phyloP scores from a whole-genome alignment of 805 yeast genomes.

The Priceomyces medius region DNA sequence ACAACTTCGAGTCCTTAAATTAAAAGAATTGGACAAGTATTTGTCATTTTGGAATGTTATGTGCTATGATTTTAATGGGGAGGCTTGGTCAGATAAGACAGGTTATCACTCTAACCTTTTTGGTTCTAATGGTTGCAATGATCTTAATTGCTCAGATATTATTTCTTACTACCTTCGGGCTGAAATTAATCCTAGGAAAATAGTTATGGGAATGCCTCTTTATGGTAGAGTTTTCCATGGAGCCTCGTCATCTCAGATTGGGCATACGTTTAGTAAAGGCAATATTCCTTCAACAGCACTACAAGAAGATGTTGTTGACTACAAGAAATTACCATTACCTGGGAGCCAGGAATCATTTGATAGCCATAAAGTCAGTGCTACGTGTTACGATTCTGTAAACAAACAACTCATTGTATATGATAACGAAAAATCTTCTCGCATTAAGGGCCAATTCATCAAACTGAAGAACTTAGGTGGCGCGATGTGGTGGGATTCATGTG shows the following conservation, averaged over 20 bases:
- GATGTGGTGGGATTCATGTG: slow-evolving; percentile 94
- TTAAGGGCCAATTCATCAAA: slow-evolving; percentile 61
- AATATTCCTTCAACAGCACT: slow-evolving; percentile 26
- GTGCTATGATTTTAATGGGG: slow-evolving; percentile 87
- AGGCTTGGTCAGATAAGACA: slow-evolving; percentile 58
- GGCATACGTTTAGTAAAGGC: slow-evolving; percentile 33
- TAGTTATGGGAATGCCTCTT: slow-evolving; percentile 82
- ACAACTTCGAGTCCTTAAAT: slow-evolving; percentile 40
- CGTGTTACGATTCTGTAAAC: slow-evolving; percentile 40
- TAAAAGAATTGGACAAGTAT: slow-evolving; percentile 55
- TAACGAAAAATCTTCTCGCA: slow-evolving; percentile 47
- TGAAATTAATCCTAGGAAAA: slow-evolving; percentile 49
- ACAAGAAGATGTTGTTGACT: slow-evolving; percentile 51
- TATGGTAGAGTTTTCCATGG: slow-evolving; percentile 58
- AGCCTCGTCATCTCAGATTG: slow-evolving; percentile 38
- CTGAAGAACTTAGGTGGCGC: slow-evolving; percentile 67
- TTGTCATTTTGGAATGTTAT: slow-evolving; percentile 79
- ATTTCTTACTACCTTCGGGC: slow-evolving; percentile 40
- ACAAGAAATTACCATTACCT: slow-evolving; percentile 52
- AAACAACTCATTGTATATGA: slow-evolving; percentile 63
- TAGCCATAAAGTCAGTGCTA: slow-evolving; percentile 47
- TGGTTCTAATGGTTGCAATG: slow-evolving; percentile 41
- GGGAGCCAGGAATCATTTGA: slow-evolving; percentile 46
- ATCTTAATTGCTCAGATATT: slow-evolving; percentile 49
- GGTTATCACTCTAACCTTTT: slow-evolving; percentile 71